Base-by-base conservation (phyloP, 441 rosid genomes). In the Melastoma candidum region DNA sequence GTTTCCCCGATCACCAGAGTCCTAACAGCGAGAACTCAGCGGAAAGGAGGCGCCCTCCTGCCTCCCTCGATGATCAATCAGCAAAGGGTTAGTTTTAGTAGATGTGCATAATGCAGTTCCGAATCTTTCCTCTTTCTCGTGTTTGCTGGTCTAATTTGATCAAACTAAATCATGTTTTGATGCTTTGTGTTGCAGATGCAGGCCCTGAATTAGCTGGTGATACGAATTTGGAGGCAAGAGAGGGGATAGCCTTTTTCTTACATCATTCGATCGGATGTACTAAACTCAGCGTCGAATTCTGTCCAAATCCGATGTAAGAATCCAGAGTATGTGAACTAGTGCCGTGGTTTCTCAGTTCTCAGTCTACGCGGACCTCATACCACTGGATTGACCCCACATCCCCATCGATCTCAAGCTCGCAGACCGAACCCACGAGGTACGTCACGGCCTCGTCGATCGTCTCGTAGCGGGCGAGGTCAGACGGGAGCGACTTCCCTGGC, bases 301-400 rank as follows among this genome's bases (percentile, higher is more conserved):
- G 41, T 32, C 41, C 41, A 17, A 17, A 32, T 32, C 41, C 7
- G 41, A 32, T 32, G 41, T 32, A 32, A 32, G 41, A 32, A 4
- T 17, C 1, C 8, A 32, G 8, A 32, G 41, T 4, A 32, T 32
- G 41, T 6, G 36, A 3, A 3, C 36, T 6, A 6, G 7, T 29
- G 36, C 5, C 3, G 36, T 29, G 7, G 13, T 45, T n/a, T 32
- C 43, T 24, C 27, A 17, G 2, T 11, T 27, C 11, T 76, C 72
- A 84, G 47, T 89, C 95, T 51, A 89, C 61, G 44, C 85, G 82
- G 66, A 89, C 81, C 79, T 84, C 79, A 25, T 77, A 84, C 97
- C 95, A 89, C 54, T 89, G 95, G 60, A 89, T 78, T 25, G 87
- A 72, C 53, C 97, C 94, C 4, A 75, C 88, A 57, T 84, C 87